Evolutionary conservation across 2,329 filamentous ascomycete species (phyloP).

Genomic region (Rutstroemia sydowiana): DNA sequence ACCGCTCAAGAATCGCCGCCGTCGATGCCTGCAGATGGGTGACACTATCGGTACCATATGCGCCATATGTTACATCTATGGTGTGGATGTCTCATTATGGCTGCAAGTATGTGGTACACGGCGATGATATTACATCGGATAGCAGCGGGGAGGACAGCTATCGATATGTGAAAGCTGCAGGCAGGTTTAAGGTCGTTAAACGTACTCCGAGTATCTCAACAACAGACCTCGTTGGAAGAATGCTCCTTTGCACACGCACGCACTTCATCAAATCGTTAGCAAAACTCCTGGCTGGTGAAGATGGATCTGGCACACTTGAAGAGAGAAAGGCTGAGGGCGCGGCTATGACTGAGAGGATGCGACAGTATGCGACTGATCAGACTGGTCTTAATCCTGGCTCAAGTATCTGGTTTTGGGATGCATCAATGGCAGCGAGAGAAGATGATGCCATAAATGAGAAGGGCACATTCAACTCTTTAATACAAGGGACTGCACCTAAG

Average conservation of each 20-base stretch:
- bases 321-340: slow-evolving; percentile 57
- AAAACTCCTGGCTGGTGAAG: slow-evolving; percentile 58
- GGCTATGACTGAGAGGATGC: slow-evolving; percentile 70
- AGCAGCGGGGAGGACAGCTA: slow-evolving; percentile 93
- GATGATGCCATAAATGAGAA: slow-evolving; percentile 45
- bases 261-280: slow-evolving; percentile 85
- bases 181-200: slow-evolving; percentile 93
- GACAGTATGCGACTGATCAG: slow-evolving; percentile 81
- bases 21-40: slow-evolving; percentile 95
- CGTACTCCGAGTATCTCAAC: slow-evolving; percentile 94
- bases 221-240: slow-evolving; percentile 94
- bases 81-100: slow-evolving; percentile 94
- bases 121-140: slow-evolving; percentile 95
- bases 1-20: slow-evolving; percentile 60
- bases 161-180: slow-evolving; percentile 90
- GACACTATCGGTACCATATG: slow-evolving; percentile 72
- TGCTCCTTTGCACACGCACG: slow-evolving; percentile 90
- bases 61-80: slow-evolving; percentile 90
- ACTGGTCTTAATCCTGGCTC: slow-evolving; percentile 71
- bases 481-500: slow-evolving; percentile 62
- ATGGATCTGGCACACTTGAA: slow-evolving; percentile 61
- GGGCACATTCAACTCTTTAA: slow-evolving; percentile 59
- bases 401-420: slow-evolving; percentile 79
- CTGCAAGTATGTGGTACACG: slow-evolving; percentile 92
- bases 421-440: slow-evolving; percentile 34